Evolutionary conservation across 2,329 filamentous ascomycete genomes (phyloP).

Genomic region (Penicillium rolfsii): DNA sequence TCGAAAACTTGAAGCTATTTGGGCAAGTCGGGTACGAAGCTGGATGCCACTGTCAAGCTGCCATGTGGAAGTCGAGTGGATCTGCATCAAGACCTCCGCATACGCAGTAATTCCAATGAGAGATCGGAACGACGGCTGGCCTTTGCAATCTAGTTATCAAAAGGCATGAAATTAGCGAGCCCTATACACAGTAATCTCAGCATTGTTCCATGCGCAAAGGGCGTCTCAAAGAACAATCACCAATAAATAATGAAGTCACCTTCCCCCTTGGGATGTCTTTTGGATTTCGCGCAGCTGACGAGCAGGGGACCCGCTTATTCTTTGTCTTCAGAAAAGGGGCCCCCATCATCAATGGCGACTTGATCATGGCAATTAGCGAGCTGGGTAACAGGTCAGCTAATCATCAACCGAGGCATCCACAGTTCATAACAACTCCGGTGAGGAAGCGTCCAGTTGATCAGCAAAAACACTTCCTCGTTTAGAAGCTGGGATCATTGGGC

Average conservation of each 20-base stretch:
- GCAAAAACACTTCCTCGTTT: constrained; percentile 22
- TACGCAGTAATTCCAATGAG: no score
- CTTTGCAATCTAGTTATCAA: not conserved
- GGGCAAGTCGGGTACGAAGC: not conserved
- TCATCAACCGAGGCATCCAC: not conserved
- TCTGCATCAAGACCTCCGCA: not conserved
- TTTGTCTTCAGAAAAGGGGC: constrained; percentile 25
- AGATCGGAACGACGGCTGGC: not conserved
- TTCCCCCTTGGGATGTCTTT: constrained; percentile 12
- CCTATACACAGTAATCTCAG: not conserved
- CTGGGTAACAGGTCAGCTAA: not conserved
- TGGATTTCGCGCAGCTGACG: constrained; percentile 25
- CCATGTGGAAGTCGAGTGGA: not conserved
- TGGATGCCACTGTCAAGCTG: not conserved
- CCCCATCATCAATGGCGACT: not conserved
- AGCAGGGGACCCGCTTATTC: constrained; percentile 13
- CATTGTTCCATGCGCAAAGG: not conserved
- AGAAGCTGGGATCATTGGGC: constrained; percentile 17
- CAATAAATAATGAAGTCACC: not conserved
- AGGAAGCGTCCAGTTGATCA: constrained; percentile 13
- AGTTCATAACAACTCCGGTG: not conserved
- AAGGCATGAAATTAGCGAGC: not conserved
- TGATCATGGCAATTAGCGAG: not conserved
- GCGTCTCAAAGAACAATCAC: not conserved
- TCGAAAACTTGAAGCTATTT: no score